These are phyloP conservation scores for Fonsecaea pedrosoi DNA, from an alignment of 2,329 filamentous ascomycete genomes.

Conservation along the genomic window DNA sequence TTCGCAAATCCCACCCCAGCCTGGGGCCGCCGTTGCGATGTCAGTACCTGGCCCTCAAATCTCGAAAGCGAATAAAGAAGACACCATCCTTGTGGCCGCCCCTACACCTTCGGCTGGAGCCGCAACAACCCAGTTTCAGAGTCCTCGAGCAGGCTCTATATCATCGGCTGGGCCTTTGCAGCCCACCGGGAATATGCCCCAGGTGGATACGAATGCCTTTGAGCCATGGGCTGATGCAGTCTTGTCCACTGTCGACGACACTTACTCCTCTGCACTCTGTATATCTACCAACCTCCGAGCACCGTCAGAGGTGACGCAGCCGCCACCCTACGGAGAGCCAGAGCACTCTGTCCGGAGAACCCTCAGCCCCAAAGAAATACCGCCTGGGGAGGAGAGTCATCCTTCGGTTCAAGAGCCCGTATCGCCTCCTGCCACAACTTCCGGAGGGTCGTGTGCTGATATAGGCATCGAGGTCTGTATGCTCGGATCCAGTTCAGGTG, in stretches of 20 bases:
- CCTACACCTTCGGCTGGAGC: background rate
- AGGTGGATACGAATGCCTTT: conserved; percentile 1
- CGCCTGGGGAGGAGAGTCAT: conserved; percentile 1
- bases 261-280: background rate
- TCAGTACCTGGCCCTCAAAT: conserved; percentile 3
- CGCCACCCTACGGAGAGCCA: conserved; percentile 4
- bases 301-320: background rate
- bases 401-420: background rate
- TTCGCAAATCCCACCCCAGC: conserved; percentile 1
- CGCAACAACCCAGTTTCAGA: background rate
- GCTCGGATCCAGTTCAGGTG: background rate
- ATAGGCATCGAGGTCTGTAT: conserved; percentile 4
- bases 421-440: background rate
- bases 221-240: conserved; percentile 1
- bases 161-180: background rate
- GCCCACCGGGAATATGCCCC: background rate
- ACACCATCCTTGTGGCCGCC: background rate
- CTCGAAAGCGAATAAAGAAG: background rate
- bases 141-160: background rate
- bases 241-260: background rate
- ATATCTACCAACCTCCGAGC: background rate
- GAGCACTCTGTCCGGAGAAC: background rate
- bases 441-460: conserved; percentile 6
- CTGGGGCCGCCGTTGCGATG: background rate
- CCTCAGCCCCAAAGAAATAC: background rate